Evolutionary conservation across 352 stramenopile genomes (phyloP), one percentile per base, ranked within the genome.

Genomic region (Blastocystis sp.): DNA sequence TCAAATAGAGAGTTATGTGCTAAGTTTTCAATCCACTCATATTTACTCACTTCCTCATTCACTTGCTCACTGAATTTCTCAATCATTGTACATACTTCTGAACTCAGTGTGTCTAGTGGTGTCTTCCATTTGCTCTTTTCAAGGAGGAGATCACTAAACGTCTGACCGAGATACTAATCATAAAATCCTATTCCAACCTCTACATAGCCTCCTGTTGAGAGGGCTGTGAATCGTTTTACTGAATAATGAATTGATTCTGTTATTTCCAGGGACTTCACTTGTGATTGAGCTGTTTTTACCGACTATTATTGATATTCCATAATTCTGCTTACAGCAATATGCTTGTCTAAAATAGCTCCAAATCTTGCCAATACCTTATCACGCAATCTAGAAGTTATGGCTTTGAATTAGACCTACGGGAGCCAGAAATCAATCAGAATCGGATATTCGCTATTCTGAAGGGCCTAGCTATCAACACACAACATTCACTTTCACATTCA

Each of bases 321-420:
- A 3, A 0, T 1, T 35, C 9, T 24, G 4, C 37, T n/a, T 56
- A 77, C 64, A 2, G 33, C 33, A 22, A 22, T 56, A 48, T 77
- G 64, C 33, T 77, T 77, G 1, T 77, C 64, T 35, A 77, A 30
- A 77, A 77, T 77, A 2, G 64, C 64, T 19, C 15, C 64, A 19
- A 77, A 77, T 44, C 64, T 40, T 48, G 64, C 64, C 64, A 77
- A 48, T n/a, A 77, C 11, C 33, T 77, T 77, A 56, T 77, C 64
- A 30, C 64, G 64, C 33, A 77, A 48, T 33, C 60, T 70, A 70
- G 33, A 0, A 0, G 0, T 70, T 7, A 70, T 19, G 17, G 5
- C 5, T 3, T 15, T 40, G 33, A 11, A 24, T 15, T 44, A 70
- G 24, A 11, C 60, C 4, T 0, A 70, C 64, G 64, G 64, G 22